Base-by-base conservation (phyloP, 2,329 filamentous ascomycete genomes). In the Acarospora socialis region DNA sequence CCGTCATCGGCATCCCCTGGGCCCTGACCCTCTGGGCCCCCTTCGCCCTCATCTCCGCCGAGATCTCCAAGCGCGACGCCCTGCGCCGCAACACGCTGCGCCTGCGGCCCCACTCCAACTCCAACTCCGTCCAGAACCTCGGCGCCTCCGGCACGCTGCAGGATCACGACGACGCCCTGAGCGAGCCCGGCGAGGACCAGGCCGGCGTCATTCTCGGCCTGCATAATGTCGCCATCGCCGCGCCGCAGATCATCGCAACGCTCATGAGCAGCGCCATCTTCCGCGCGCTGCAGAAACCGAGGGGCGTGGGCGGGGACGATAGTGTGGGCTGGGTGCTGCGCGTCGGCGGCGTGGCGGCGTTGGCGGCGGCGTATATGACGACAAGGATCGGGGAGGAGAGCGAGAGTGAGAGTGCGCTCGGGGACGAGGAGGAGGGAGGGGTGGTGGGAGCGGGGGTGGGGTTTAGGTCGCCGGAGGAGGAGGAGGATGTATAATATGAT, bases 1-100 rank as follows among this genome's bases (percentile, higher is more conserved):
- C 76, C 1, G 60, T 90, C 15, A 75, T 92, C 28, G 87, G 87
- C 20, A 74, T 95, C 36, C 84, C 82, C 1, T 95, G 87, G 87
- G 84, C 86, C 14, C 62, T 94, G 47, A 84, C 84, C 2, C 71
- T 92, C 16, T 95, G 87, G 87, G 87, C 86, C 0, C 87, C 87
- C 0, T 95, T 87, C 60, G 86, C 87, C 22, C 80, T 95, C 45
- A 94, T 95, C 51, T 84, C 82, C 27, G 82, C 82, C 4, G 87
- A 95, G 54, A 86, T 95, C 40, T 81, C 79, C 38, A 80, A 77
- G 38, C 76, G 83, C 4, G 81, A 93, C 49, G 73, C 77, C 16
- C 68, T 75, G 28, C 63, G 67, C 31, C 65, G 72, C 14, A 59
- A 64, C 8, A 53, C 60, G 16, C 56, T 62, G 14, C 56, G 55